Conservation (phyloP, 192 early-diverging fungal species). For the Chytriomyces sp. region DNA sequence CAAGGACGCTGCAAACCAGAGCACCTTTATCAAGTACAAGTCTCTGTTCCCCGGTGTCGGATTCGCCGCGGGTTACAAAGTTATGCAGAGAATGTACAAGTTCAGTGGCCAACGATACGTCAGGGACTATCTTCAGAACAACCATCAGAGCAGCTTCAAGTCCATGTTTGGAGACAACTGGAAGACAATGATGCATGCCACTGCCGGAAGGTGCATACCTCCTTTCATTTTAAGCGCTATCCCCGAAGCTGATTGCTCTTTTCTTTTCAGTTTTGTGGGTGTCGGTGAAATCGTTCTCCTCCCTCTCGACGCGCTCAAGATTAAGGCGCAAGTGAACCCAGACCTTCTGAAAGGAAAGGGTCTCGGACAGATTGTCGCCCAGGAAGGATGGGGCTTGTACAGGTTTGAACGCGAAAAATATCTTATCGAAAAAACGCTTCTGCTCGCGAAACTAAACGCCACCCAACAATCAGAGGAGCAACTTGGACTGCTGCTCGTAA, state of each 20-base stretch:
- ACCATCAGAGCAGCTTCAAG: slow-evolving; percentile 80
- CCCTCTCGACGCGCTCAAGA: slow-evolving; percentile 97
- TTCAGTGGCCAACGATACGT: slow-evolving; percentile 98
- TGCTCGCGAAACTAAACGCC: not conserved
- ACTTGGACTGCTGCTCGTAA: slow-evolving; percentile 97
- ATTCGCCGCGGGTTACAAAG: slow-evolving; percentile 98
- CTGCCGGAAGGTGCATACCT: slow-evolving; percentile 73
- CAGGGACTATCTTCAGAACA: slow-evolving; percentile 85
- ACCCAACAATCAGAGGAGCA: slow-evolving; percentile 66
- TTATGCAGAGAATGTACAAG: slow-evolving; percentile 96
- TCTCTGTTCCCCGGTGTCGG: slow-evolving; percentile 97
- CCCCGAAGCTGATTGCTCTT: not conserved
- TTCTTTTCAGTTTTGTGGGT: slow-evolving; percentile 76
- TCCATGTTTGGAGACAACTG: slow-evolving; percentile 89
- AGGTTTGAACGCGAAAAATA: slow-evolving; percentile 50
- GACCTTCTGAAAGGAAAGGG: slow-evolving; percentile 85
- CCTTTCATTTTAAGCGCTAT: not conserved
- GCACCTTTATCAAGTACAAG: slow-evolving; percentile 81
- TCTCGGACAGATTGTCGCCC: slow-evolving; percentile 73
- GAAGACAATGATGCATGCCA: slow-evolving; percentile 97
- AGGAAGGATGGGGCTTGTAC: slow-evolving; percentile 93
- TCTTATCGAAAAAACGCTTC: slow-evolving; percentile 3
- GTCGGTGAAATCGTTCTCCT: slow-evolving; percentile 97
- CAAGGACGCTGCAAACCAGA: slow-evolving; percentile 80
- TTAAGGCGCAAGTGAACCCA: slow-evolving; percentile 96